Conservation (phyloP, 129 eudicot species). For the Smallanthus sonchifolius region DNA sequence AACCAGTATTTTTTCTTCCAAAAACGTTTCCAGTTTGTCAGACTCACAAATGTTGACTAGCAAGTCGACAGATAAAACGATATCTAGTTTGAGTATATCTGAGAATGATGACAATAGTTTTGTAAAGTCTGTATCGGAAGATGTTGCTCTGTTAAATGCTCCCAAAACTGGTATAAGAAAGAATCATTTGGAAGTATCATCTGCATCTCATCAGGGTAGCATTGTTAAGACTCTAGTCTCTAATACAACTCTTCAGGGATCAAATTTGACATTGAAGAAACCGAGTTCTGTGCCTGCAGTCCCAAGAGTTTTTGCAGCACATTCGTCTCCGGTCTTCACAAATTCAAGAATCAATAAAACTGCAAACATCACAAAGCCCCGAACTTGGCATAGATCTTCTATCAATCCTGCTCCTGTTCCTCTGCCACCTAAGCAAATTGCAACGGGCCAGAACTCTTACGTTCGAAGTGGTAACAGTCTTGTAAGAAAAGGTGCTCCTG, state of each 20-base stretch:
- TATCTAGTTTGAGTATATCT: constrained; percentile 11
- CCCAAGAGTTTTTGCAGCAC: constrained; percentile 40
- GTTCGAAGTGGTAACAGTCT: constrained; percentile 86
- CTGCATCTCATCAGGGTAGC: constrained; percentile 37
- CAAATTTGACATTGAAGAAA: constrained; percentile 32
- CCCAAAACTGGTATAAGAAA: constrained; percentile 19
- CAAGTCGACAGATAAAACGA: constrained; percentile 18
- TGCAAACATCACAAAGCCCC: constrained; percentile 43
- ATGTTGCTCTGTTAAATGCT: constrained; percentile 20
- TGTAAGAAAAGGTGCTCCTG: constrained; percentile 56
- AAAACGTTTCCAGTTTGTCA: constrained; percentile 11
- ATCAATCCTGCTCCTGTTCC: constrained; percentile 41
- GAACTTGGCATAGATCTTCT: constrained; percentile 79
- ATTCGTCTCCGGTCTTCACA: constrained; percentile 22
- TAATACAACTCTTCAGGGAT: constrained; percentile 26
- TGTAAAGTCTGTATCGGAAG: constrained; percentile 28
- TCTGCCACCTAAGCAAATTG: constrained; percentile 32
- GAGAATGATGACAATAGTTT: constrained; percentile 15
- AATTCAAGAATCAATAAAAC: constrained; percentile 37
- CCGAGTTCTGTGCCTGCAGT: constrained; percentile 38
- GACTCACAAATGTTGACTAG: constrained; percentile 13
- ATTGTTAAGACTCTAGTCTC: constrained; percentile 19
- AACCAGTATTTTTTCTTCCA: constrained; percentile 26
- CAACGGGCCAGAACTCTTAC: constrained; percentile 43
- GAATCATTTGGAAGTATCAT: constrained; percentile 16